These are phyloP conservation scores for Ilex paraguariensis DNA, from an alignment of 305 asterid species.

Conservation along the genomic window DNA sequence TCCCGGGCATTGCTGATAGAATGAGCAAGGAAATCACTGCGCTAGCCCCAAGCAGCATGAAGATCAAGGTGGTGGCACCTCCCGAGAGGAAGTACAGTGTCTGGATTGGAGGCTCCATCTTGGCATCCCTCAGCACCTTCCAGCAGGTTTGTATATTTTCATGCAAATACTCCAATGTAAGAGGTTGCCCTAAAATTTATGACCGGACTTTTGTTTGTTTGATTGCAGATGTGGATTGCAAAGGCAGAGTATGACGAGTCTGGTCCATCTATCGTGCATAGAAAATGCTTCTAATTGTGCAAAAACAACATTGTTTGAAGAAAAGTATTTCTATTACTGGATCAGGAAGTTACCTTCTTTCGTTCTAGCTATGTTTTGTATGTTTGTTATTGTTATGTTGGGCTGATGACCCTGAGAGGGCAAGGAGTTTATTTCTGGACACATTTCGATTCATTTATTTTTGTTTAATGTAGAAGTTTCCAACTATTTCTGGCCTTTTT, in stretches of 20 bases:
- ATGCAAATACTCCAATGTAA: not conserved
- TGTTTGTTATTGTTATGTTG: conserved; percentile 21
- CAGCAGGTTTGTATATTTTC: conserved; percentile 31
- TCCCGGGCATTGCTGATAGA: conserved; percentile 42
- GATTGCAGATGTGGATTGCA: conserved; percentile 45
- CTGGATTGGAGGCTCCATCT: conserved; percentile 52
- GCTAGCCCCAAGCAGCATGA: conserved; percentile 51
- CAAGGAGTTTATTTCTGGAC: conserved; percentile 18
- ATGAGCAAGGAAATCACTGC: conserved; percentile 51
- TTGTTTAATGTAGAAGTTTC: conserved; percentile 17
- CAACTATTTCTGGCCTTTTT: conserved; percentile 3
- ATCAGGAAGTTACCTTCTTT: conserved; percentile 11
- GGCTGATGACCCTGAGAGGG: conserved; percentile 12
- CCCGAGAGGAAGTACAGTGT: conserved; percentile 53
- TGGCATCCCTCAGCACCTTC: conserved; percentile 52
- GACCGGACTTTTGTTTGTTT: not conserved
- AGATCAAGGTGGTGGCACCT: conserved; percentile 51
- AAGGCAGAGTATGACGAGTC: conserved; percentile 49
- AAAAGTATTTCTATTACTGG: conserved; percentile 7
- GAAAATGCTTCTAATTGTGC: conserved; percentile 34
- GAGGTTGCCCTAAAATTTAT: not conserved
- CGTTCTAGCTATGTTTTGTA: conserved; percentile 19
- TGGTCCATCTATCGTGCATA: conserved; percentile 46
- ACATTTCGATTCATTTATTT: conserved; percentile 28
- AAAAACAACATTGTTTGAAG: conserved; percentile 11